A percentile compares a stretch with the other conserved stretches of the same genome.
Evolutionary conservation across 768 basidiomycete species (phyloP).

Genomic region (Xerocomellus amylosporus): DNA sequence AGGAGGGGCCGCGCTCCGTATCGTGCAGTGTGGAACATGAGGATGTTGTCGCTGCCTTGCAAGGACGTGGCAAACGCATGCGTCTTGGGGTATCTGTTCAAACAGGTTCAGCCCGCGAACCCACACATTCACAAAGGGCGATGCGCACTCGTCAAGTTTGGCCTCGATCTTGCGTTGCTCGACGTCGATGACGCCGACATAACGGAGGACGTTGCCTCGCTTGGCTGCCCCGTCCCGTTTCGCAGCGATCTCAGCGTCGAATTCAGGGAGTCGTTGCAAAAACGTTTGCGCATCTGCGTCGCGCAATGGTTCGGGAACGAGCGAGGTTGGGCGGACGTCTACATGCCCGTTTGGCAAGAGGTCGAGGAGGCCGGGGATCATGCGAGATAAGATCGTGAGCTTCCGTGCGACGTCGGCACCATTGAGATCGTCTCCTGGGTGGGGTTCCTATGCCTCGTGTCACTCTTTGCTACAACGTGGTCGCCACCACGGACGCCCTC

Average conservation of each 20-base stretch:
- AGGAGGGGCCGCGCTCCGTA: slow-evolving; percentile 88
- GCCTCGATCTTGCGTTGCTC: slow-evolving; percentile 67
- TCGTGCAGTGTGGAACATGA: slow-evolving; percentile 94
- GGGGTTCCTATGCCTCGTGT: slow-evolving; percentile 75
- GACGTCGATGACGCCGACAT: slow-evolving; percentile 92
- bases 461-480: neutral
- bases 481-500: too few relatives aligned
- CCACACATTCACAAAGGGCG: neutral
- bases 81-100: slow-evolving; percentile 70
- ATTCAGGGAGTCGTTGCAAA: slow-evolving; percentile 71
- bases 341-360: slow-evolving; percentile 72
- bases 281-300: slow-evolving; percentile 81
- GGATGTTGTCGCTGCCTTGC: slow-evolving; percentile 95
- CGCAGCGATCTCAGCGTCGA: slow-evolving; percentile 74
- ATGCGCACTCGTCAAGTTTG: slow-evolving; percentile 77
- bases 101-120: slow-evolving; percentile 1
- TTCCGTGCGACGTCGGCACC: slow-evolving; percentile 97
- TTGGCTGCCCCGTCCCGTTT: slow-evolving; percentile 74
- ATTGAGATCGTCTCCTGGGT: slow-evolving; percentile 95
- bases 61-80: slow-evolving; percentile 97
- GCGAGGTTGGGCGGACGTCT: slow-evolving; percentile 78
- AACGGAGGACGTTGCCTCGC: slow-evolving; percentile 85
- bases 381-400: slow-evolving; percentile 89
- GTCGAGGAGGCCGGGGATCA: slow-evolving; percentile 51
- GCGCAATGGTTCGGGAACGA: slow-evolving; percentile 77